Evolutionary conservation across 306 rosid genomes (phyloP).

Genomic region (Luffa aegyptiaca): DNA sequence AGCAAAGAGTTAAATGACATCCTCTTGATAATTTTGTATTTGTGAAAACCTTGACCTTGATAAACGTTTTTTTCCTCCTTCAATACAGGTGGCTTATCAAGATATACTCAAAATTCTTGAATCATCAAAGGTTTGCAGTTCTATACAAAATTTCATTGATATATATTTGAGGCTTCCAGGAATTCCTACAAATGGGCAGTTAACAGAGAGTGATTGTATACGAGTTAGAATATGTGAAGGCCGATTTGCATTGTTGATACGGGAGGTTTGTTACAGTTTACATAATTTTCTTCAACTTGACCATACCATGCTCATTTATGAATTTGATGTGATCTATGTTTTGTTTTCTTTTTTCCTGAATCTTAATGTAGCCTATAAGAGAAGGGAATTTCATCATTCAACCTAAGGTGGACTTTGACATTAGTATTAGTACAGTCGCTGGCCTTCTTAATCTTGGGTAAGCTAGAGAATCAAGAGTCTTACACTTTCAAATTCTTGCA

Average conservation of each 20-base stretch:
- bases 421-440: slow-evolving; percentile 84
- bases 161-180: slow-evolving; percentile 90
- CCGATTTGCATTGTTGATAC: slow-evolving; percentile 86
- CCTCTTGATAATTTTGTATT: background rate
- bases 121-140: slow-evolving; percentile 85
- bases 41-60: slow-evolving; percentile 1
- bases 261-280: slow-evolving; percentile 54
- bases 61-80: slow-evolving; percentile 15
- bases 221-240: slow-evolving; percentile 99
- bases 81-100: slow-evolving; percentile 73
- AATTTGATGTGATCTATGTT: background rate
- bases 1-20: too few species aligned
- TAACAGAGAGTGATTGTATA: slow-evolving; percentile 89
- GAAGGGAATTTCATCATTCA: slow-evolving; percentile 98
- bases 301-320: background rate
- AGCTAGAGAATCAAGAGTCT: slow-evolving; percentile 15
- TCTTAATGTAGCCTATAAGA: slow-evolving; percentile 65
- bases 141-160: slow-evolving; percentile 90
- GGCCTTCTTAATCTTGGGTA: slow-evolving; percentile 99
- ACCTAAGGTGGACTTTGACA: slow-evolving; percentile 99
- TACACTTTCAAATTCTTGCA: background rate
- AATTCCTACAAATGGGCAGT: slow-evolving; percentile 71
- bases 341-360: background rate
- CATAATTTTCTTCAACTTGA: background rate
- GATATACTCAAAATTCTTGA: slow-evolving; percentile 89